A percentile compares a stretch with the other conserved stretches of the same genome.
Evolutionary conservation across 1,284 basidiomycete species (phyloP).

Genomic region (Ceratobasidium sp.): DNA sequence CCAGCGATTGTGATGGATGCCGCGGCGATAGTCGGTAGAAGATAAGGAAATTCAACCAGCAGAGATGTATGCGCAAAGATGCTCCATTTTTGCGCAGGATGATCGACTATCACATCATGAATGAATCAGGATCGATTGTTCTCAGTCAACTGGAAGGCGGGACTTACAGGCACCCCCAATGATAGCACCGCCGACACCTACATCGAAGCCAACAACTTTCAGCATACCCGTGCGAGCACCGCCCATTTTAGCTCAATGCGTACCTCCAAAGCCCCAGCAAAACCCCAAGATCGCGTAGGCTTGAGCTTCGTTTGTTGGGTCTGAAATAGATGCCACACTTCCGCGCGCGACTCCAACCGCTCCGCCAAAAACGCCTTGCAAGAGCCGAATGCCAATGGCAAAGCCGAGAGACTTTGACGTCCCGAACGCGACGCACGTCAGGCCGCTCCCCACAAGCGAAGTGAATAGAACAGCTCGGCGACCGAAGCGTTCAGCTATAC

Average conservation of each 20-base stretch:
- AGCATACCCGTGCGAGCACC: no score
- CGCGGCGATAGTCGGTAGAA: conserved; percentile 86
- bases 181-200: conserved; percentile 65
- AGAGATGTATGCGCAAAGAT: conserved; percentile 70
- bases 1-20: conserved; percentile 79
- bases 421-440: conserved; percentile 85
- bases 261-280: conserved; percentile 96
- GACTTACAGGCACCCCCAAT: conserved; percentile 68
- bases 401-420: conserved; percentile 81
- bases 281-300: conserved; percentile 97
- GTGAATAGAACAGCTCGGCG: conserved; percentile 83
- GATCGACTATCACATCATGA: conserved; percentile 62
- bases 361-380: conserved; percentile 95
- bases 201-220: no score
- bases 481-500: conserved; percentile 92
- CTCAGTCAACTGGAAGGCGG: neutral
- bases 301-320: conserved; percentile 88
- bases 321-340: conserved; percentile 87
- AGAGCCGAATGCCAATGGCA: conserved; percentile 86
- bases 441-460: conserved; percentile 82
- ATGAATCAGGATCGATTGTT: neutral
- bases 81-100: conserved; percentile 82
- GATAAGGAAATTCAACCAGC: conserved; percentile 86
- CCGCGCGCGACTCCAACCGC: conserved; percentile 95
- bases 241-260: conserved; percentile 49